phyloP scores from a whole-genome alignment of 2,329 filamentous ascomycete genomes.

The Sclerotinia borealis region DNA sequence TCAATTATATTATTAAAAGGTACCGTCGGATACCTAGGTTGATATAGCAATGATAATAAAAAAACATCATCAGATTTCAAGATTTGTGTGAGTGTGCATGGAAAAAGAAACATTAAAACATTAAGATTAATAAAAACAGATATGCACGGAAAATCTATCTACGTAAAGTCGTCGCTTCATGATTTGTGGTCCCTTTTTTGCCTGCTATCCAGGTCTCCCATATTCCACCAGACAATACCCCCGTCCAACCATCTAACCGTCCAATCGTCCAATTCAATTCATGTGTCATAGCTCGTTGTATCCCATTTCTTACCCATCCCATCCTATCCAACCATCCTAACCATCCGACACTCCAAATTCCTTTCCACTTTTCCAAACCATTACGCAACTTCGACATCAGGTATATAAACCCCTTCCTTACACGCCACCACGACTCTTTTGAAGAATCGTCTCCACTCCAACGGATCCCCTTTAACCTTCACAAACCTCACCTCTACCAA shows the following conservation, averaged over 20 bases:
- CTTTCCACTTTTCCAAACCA: not conserved
- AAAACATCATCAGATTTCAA: not conserved
- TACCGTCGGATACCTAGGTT: too few relatives aligned
- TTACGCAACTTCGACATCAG: slow-evolving; percentile 28
- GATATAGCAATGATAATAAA: too few relatives aligned
- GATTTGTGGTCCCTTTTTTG: not conserved
- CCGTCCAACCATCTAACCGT: not conserved
- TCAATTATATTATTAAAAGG: too few relatives aligned
- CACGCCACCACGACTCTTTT: slow-evolving; percentile 89
- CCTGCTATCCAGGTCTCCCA: not conserved
- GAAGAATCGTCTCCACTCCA: slow-evolving; percentile 96
- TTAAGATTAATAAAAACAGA: not conserved
- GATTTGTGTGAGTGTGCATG: too few relatives aligned
- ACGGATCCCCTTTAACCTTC: slow-evolving; percentile 89
- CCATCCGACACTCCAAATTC: not conserved
- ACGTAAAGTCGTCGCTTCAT: not conserved
- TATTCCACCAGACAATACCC: not conserved
- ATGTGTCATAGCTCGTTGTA: not conserved
- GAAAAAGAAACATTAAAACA: not conserved
- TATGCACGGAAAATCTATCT: not conserved
- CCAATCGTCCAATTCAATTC: not conserved
- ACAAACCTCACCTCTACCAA: slow-evolving; percentile 83
- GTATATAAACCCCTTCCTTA: slow-evolving; percentile 72
- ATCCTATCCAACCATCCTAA: not conserved
- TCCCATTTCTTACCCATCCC: not conserved